Conservation (phyloP, 2,329 filamentous ascomycete species). For the Penicillium sp. region DNA sequence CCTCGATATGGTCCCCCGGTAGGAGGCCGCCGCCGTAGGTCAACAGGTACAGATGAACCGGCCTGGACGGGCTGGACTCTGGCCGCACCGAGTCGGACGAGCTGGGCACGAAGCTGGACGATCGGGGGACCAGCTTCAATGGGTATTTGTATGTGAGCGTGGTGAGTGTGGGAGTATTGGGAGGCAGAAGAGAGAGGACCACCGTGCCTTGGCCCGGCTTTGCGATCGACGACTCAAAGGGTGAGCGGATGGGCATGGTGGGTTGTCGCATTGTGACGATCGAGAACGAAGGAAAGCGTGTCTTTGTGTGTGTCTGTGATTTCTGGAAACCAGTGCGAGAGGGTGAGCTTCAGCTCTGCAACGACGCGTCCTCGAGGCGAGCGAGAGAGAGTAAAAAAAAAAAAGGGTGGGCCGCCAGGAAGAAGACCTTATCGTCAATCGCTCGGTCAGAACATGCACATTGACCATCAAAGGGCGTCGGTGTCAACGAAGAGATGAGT, state of each 20-base stretch:
- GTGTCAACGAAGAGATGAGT: no score
- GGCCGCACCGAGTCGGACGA: constrained; percentile 22
- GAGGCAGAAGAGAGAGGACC: constrained; percentile 65
- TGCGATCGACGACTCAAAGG: constrained; percentile 69
- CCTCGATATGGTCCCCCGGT: constrained; percentile 72
- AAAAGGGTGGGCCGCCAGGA: no score
- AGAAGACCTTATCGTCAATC: no score
- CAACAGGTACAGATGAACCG: constrained; percentile 77
- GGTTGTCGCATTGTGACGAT: constrained; percentile 17
- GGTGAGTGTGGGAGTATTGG: constrained; percentile 63
- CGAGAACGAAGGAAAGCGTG: no score
- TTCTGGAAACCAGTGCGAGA: neutral
- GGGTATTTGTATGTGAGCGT: constrained; percentile 86
- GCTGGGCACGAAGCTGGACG: constrained; percentile 56
- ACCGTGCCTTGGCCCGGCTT: constrained; percentile 73
- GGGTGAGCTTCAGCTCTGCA: no score
- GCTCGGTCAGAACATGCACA: no score
- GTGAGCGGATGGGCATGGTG: constrained; percentile 48
- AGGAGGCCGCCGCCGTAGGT: constrained; percentile 94
- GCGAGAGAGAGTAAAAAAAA: no score
- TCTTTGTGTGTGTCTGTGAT: neutral
- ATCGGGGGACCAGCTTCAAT: constrained; percentile 82
- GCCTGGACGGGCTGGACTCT: constrained; percentile 38
- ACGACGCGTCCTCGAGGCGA: no score
- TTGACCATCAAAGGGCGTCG: no score